Percentiles rank a stretch among this genome's conserved stretches.
These are phyloP conservation scores for Boletus insuetus DNA, from an alignment of 768 basidiomycete genomes.

Conservation along the genomic window DNA sequence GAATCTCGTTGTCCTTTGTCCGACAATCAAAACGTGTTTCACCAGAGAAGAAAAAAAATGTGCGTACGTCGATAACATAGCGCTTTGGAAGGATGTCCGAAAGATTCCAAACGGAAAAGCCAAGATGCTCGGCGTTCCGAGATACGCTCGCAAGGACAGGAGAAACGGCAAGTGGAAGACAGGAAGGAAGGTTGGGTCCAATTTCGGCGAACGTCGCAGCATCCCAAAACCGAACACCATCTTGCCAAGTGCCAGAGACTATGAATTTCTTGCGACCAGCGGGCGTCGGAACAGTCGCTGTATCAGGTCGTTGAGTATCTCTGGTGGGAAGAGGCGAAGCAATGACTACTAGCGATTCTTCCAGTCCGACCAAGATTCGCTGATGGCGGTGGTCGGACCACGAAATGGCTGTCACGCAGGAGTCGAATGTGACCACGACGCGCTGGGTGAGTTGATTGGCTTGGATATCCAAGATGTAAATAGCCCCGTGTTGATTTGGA, in stretches of 20 bases:
- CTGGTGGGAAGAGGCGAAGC: too few species aligned
- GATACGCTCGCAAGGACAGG: neutral
- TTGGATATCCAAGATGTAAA: neutral
- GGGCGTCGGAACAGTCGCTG: too few species aligned
- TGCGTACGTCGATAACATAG: neutral
- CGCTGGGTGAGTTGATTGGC: neutral
- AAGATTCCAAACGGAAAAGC: neutral
- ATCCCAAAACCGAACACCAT: constrained; percentile 5
- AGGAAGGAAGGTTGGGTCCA: neutral
- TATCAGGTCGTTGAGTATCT: too few species aligned
- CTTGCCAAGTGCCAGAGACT: neutral
- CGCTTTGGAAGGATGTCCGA: neutral
- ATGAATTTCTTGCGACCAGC: too few species aligned
- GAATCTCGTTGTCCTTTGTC: neutral
- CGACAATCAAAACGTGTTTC: neutral
- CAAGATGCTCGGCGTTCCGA: neutral
- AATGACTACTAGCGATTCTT: neutral
- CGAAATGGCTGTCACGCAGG: neutral
- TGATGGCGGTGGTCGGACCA: constrained; percentile 2
- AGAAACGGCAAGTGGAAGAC: constrained; percentile 1
- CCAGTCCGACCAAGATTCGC: neutral
- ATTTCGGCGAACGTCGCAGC: constrained; percentile 3
- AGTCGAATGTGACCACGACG: neutral
- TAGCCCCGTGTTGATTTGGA: neutral
- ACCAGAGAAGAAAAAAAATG: neutral